Percentiles rank a stretch among this genome's conserved stretches.
Evolutionary conservation across 805 yeast species (phyloP).

Genomic region (Kluyveromyces siamensis): DNA sequence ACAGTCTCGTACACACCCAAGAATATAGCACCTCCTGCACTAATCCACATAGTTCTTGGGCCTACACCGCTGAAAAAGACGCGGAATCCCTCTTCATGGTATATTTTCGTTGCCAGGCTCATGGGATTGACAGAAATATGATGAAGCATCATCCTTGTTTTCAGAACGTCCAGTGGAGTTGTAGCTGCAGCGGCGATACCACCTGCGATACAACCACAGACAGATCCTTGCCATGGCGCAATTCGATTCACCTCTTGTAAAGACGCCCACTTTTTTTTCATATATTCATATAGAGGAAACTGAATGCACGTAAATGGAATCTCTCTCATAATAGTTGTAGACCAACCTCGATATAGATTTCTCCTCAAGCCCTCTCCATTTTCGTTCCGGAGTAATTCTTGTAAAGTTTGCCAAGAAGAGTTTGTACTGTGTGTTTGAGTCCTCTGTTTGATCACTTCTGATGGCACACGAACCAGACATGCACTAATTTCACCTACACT

Average conservation of each 20-base stretch:
- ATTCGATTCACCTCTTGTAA: slow-evolving; percentile 33
- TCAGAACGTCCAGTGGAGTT: slow-evolving; percentile 71
- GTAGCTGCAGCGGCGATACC: slow-evolving; percentile 75
- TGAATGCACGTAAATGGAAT: slow-evolving; percentile 95
- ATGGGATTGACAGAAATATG: slow-evolving; percentile 37
- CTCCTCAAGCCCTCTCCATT: slow-evolving; percentile 69
- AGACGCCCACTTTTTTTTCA: slow-evolving; percentile 55
- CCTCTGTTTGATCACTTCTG: slow-evolving; percentile 91
- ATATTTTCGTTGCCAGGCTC: slow-evolving; percentile 41
- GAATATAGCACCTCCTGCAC: slow-evolving; percentile 97
- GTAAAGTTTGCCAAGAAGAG: slow-evolving; percentile 60
- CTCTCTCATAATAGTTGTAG: slow-evolving; percentile 85
- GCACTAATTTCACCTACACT: slow-evolving; percentile 90
- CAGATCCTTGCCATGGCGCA: slow-evolving; percentile 68
- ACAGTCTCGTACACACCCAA: slow-evolving; percentile 86
- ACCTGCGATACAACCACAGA: slow-evolving; percentile 78
- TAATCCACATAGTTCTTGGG: slow-evolving; percentile 95
- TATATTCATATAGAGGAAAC: slow-evolving; percentile 83
- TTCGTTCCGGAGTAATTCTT: slow-evolving; percentile 48
- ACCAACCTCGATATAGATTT: slow-evolving; percentile 91
- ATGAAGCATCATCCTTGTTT: slow-evolving; percentile 78
- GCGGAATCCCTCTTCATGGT: slow-evolving; percentile 61
- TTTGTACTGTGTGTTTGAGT: slow-evolving; percentile 62
- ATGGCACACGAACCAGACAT: slow-evolving; percentile 90
- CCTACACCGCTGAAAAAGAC: slow-evolving; percentile 83